Base-by-base conservation (phyloP, 1,284 basidiomycete genomes). In the Fomitopsis betulina region DNA sequence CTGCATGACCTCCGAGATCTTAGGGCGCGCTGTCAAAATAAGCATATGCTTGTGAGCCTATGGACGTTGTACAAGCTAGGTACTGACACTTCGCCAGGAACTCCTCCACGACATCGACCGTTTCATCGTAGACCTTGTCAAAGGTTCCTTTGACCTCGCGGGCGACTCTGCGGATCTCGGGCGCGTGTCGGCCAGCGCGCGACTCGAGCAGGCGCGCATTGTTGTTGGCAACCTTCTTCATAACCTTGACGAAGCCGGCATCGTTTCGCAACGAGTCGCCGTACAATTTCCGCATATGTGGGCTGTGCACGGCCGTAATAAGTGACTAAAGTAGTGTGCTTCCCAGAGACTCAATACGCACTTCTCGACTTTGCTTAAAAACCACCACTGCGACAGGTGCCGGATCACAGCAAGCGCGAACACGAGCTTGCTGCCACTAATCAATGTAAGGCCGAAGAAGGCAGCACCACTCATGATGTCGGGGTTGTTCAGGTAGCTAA, bases 201-300 rank as follows among this genome's bases (percentile, higher is more conserved):
- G 79, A 81, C 68, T 90, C 87, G 19, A 94, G 70, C 5, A 89
- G 79, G 51, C 82, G 81, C 1, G 84, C 89, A 62, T 94, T 93
- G 73, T 87, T 87, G 65, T 83, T 87, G 1, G 95, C 94, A 8
- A 95, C 93, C 57, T 83, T 89, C 75, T 95, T 95, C 72, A 99
- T 87, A 30, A 98, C 96, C 78, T 98, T 97, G 60, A 96, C 94
- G 63, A 98, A 89, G 37, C 96, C 97, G 7, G 95, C 96, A 60
- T 98, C 96, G 70, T 94, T 93, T 61, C 96, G 86, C 19, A 99
- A 78, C 5, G 91, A 88, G 67, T 95, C 87, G 15, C 96, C 96
- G 72, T 98, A 99, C 17, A 98, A 79, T 69, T 93, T 94, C 64
- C 85, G 86, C 96, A 99, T 99, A 73, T 99, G 96, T 21, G 97